Percentiles rank a stretch among this genome's conserved stretches.
Evolutionary conservation across 192 early-diverging fungal species (phyloP).

Genomic region (Coemansia sp.): DNA sequence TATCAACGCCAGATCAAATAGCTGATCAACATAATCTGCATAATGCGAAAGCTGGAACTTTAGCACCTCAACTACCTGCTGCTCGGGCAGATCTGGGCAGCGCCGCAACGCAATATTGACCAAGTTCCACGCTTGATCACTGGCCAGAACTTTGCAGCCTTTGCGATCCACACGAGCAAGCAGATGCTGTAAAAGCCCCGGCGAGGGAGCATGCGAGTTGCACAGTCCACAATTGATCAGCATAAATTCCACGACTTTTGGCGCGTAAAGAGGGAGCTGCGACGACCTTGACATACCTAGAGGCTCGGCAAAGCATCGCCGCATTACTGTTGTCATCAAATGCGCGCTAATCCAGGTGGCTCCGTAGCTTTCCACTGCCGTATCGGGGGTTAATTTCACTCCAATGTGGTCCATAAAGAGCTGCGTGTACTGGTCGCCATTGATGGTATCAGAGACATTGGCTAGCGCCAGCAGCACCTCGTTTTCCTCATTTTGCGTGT

Average conservation of each 20-base stretch:
- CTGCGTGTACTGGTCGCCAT: slow-evolving; percentile 49
- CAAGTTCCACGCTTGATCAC: slow-evolving; percentile 41
- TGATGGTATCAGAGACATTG: slow-evolving; percentile 40
- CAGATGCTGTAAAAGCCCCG: slow-evolving; percentile 45
- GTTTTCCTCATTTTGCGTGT: slow-evolving; percentile 46
- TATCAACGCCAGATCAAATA: slow-evolving; percentile 18
- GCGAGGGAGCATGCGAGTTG: slow-evolving; percentile 49
- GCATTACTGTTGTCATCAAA: slow-evolving; percentile 55
- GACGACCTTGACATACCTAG: slow-evolving; percentile 49
- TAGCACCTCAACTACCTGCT: slow-evolving; percentile 34
- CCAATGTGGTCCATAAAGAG: slow-evolving; percentile 54
- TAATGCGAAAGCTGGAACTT: slow-evolving; percentile 45
- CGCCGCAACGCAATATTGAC: slow-evolving; percentile 31
- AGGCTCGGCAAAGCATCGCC: slow-evolving; percentile 54
- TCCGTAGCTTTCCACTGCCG: slow-evolving; percentile 4
- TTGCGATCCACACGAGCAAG: slow-evolving; percentile 44
- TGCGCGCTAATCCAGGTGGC: slow-evolving; percentile 50
- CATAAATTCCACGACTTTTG: slow-evolving; percentile 52
- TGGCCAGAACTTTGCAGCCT: slow-evolving; percentile 11
- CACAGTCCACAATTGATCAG: slow-evolving; percentile 46
- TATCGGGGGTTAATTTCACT: slow-evolving; percentile 9
- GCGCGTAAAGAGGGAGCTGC: slow-evolving; percentile 49
- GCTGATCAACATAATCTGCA: slow-evolving; percentile 11
- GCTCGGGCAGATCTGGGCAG: slow-evolving; percentile 50
- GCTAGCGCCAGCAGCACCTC: slow-evolving; percentile 46